Conservation (phyloP, 202 grass and related monocot genomes). For the Schoenoplectus tabernaemontani region DNA sequence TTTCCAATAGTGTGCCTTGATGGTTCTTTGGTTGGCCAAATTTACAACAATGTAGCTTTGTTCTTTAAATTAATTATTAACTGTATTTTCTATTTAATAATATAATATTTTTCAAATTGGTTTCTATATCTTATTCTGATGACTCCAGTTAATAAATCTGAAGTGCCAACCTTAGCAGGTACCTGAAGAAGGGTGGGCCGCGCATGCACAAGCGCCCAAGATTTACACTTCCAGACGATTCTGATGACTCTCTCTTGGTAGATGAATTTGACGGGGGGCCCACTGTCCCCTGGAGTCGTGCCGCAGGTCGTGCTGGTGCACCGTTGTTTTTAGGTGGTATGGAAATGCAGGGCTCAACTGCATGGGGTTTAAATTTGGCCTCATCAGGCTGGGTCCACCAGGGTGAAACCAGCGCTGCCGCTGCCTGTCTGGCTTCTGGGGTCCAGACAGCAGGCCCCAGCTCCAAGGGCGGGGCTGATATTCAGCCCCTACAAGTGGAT, state of each 20-base stretch:
- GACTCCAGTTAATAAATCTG: not conserved
- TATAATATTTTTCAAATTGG: not conserved
- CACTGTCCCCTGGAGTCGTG: slow-evolving; percentile 70
- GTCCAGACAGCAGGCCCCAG: slow-evolving; percentile 96
- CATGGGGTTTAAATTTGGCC: slow-evolving; percentile 92
- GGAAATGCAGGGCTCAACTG: slow-evolving; percentile 72
- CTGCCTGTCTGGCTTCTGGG: slow-evolving; percentile 47
- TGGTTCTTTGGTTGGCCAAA: slow-evolving; percentile 10
- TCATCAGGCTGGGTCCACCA: slow-evolving; percentile 96
- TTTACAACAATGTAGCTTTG: not conserved
- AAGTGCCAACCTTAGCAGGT: slow-evolving; percentile 48
- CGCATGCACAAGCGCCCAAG: slow-evolving; percentile 73
- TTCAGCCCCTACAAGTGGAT: slow-evolving; percentile 92
- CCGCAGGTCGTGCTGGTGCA: slow-evolving; percentile 46
- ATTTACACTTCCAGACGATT: slow-evolving; percentile 82
- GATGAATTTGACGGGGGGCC: slow-evolving; percentile 77
- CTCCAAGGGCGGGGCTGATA: slow-evolving; percentile 98
- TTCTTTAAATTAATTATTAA: not conserved
- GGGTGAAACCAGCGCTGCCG: slow-evolving; percentile 43
- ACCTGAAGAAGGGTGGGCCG: slow-evolving; percentile 87
- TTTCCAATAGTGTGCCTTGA: not conserved
- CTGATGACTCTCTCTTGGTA: slow-evolving; percentile 98
- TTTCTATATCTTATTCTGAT: not conserved
- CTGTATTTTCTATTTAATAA: not conserved
- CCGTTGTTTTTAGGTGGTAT: slow-evolving; percentile 79